A percentile compares a stretch with the other conserved stretches of the same genome.
These are phyloP conservation scores for Phytophthora pistaciae DNA, from an alignment of 352 stramenopile species.

Conservation along the genomic window DNA sequence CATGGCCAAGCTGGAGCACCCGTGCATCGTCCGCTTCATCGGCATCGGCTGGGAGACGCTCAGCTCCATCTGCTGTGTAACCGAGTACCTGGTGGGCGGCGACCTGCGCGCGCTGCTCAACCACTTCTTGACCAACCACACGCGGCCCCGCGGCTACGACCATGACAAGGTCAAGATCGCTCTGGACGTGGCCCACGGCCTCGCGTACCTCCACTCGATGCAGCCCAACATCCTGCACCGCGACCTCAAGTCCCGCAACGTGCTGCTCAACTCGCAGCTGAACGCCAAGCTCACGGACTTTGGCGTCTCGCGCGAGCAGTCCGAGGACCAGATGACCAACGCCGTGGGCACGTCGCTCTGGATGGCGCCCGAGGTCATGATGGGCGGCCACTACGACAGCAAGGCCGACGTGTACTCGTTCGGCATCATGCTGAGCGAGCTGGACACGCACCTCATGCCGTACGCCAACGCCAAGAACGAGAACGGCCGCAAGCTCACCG, in stretches of 20 bases:
- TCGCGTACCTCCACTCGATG: slow-evolving; percentile 65
- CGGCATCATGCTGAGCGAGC: slow-evolving; percentile 55
- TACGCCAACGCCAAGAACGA: slow-evolving; percentile 47
- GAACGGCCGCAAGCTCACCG: slow-evolving; percentile 39
- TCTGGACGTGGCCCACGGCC: slow-evolving; percentile 47
- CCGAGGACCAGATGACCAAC: slow-evolving; percentile 53
- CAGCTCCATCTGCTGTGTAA: slow-evolving; percentile 53
- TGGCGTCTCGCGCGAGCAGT: slow-evolving; percentile 50
- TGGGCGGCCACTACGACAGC: slow-evolving; percentile 50
- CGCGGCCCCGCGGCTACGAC: slow-evolving; percentile 46
- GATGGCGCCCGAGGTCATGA: slow-evolving; percentile 68
- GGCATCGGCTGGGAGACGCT: slow-evolving; percentile 69
- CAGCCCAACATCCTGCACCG: slow-evolving; percentile 59
- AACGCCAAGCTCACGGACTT: slow-evolving; percentile 74
- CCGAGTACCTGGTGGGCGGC: slow-evolving; percentile 56
- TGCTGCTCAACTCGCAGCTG: slow-evolving; percentile 59
- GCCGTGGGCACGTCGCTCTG: slow-evolving; percentile 60
- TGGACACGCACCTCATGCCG: slow-evolving; percentile 56
- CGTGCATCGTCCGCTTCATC: slow-evolving; percentile 71
- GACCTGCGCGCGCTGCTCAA: slow-evolving; percentile 54
- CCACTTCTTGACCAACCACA: slow-evolving; percentile 36
- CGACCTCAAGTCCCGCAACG: slow-evolving; percentile 86
- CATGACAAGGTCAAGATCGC: slow-evolving; percentile 64
- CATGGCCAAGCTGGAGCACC: slow-evolving; percentile 66
- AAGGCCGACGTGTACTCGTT: slow-evolving; percentile 65